Percentiles rank a stretch among this genome's conserved stretches.
These are phyloP conservation scores for Zymoseptoria brevis DNA, from an alignment of 2,329 filamentous ascomycete genomes.

Conservation along the genomic window DNA sequence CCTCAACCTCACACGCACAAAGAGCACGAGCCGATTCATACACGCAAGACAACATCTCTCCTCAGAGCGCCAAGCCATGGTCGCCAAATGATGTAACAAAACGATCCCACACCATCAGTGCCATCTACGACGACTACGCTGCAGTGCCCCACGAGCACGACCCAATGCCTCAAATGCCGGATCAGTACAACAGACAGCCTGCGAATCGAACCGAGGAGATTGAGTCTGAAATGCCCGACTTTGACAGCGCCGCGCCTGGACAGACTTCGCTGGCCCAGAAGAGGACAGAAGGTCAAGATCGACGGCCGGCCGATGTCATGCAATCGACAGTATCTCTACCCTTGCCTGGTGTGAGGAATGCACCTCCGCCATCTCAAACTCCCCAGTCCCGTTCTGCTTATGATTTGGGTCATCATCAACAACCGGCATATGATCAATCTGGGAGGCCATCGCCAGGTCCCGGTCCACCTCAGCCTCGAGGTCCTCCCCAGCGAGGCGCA, in stretches of 20 bases:
- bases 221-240: slow-evolving; percentile 56
- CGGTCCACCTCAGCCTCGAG: slow-evolving; percentile 2
- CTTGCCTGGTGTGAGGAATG: background rate
- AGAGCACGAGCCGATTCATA: slow-evolving; percentile 5
- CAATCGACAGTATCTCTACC: background rate
- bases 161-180: slow-evolving; percentile 3
- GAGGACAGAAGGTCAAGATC: slow-evolving; percentile 4
- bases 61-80: slow-evolving; percentile 8
- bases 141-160: slow-evolving; percentile 3
- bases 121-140: slow-evolving; percentile 16
- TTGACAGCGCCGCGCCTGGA: slow-evolving; percentile 41
- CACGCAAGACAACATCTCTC: slow-evolving; percentile 1
- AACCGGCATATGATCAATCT: slow-evolving; percentile 1
- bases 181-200: slow-evolving; percentile 9
- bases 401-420: slow-evolving; percentile 11
- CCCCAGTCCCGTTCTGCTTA: slow-evolving; percentile 12
- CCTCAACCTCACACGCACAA: slow-evolving; percentile 12
- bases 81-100: slow-evolving; percentile 4
- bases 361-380: slow-evolving; percentile 4
- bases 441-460: slow-evolving; percentile 2
- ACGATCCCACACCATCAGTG: slow-evolving; percentile 9
- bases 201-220: slow-evolving; percentile 34
- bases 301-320: background rate
- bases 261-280: slow-evolving; percentile 25
- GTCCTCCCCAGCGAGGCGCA: slow-evolving; percentile 10